Evolutionary conservation across 441 rosid species (phyloP), one percentile per base, ranked within the genome.

Genomic region (Mallotus japonicus): DNA sequence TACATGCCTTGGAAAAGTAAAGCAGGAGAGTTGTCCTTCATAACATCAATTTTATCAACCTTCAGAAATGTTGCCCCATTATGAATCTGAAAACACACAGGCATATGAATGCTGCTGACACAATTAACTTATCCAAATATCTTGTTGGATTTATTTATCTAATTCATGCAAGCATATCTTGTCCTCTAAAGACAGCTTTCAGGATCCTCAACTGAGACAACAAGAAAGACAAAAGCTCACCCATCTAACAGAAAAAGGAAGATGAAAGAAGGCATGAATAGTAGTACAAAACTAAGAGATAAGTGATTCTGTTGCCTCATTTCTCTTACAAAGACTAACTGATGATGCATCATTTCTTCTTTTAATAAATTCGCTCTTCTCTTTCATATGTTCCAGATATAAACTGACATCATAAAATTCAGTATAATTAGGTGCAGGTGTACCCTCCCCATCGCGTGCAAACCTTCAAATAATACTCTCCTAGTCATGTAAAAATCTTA

Each of bases 21-120:
- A 77, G 98, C 95, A 17, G 98, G 99, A 60, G 97, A 89, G 61
- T 82, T 86, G 79, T 92, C 96, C 87, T 90, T 90, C 73, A 62
- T 75, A 62, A 88, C 54, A 77, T 89, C 77, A 42, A 91, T 70
- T 87, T 90, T 95, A 88, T 95, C 98, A 67, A 95, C 85, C 85
- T 89, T 92, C 66, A 95, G 84, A 76, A 88, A 86, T 12, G 97
- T 91, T 44, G 99, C 97, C 73, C 98, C 97, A 73, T 91, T 86
- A 44, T 86, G 95, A 63, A 87, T 79, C 99, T 95, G 85, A 81
- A 76, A 72, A 69, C 72, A 75, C 50, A 56, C 65, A 77, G 73
- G 74, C 22, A 37, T 28, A 78, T 76, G 72, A 49, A 74, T 40
- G 50, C 14, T 59, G 44, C 67, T 8, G 42, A 53, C 51, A 57